phyloP scores from a whole-genome alignment of 2,329 filamentous ascomycete species.

The Sarocladium strictum region DNA sequence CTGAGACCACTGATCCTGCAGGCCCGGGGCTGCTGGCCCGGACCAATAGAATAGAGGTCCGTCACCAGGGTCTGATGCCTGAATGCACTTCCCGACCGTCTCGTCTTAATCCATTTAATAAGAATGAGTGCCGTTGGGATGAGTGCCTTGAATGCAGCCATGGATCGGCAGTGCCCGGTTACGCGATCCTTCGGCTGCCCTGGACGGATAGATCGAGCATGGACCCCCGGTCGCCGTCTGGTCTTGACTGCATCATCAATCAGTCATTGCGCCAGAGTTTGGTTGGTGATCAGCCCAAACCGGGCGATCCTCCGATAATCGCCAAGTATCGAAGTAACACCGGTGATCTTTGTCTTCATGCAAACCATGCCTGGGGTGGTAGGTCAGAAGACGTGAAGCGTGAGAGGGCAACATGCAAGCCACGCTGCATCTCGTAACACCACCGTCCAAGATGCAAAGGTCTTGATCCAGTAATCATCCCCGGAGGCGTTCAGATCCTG shows the following conservation, averaged over 20 bases:
- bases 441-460: background rate
- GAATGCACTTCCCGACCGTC: no score
- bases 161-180: background rate
- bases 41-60: background rate
- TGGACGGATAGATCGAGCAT: background rate
- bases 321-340: background rate
- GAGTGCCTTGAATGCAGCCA: background rate
- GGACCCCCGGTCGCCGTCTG: background rate
- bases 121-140: background rate
- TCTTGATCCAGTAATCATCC: background rate
- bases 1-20: no score
- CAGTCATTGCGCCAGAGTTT: no score
- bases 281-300: background rate
- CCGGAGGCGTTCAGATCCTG: background rate
- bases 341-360: constrained; percentile 1
- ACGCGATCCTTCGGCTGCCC: no score
- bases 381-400: background rate
- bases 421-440: background rate
- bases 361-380: background rate
- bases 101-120: no score
- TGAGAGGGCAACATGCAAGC: background rate
- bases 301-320: background rate
- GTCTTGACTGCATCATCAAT: background rate
- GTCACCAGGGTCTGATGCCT: no score
- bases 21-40: background rate